Percentiles rank a stretch among this genome's conserved stretches.
phyloP scores from a whole-genome alignment of 352 stramenopile genomes.

The Phytopythium kandeliae region DNA sequence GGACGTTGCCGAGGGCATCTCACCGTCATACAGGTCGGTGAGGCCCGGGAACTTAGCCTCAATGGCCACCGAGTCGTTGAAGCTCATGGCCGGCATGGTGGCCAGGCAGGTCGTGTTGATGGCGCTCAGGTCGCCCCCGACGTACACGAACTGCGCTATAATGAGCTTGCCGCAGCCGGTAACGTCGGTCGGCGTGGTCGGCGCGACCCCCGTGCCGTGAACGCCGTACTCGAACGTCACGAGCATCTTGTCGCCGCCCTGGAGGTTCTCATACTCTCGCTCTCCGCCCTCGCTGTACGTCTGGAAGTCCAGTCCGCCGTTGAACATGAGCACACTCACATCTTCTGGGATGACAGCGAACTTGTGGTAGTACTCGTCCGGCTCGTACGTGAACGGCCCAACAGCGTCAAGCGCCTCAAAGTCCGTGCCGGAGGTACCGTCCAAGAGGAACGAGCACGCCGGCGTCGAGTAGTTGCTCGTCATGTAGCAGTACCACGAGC shows the following conservation, averaged over 20 bases:
- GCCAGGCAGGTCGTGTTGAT: slow-evolving; percentile 34
- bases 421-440: neutral
- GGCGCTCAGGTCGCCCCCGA: slow-evolving; percentile 15
- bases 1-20: neutral
- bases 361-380: slow-evolving; percentile 24
- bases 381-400: slow-evolving; percentile 18
- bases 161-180: slow-evolving; percentile 26
- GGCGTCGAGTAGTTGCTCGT: slow-evolving; percentile 9
- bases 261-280: slow-evolving; percentile 12
- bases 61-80: slow-evolving; percentile 13
- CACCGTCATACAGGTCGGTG: slow-evolving; percentile 3
- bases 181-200: slow-evolving; percentile 21
- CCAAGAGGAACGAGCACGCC: slow-evolving; percentile 5
- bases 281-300: slow-evolving; percentile 16
- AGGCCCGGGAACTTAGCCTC: neutral
- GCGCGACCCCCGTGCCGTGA: slow-evolving; percentile 25
- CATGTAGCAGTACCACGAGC: slow-evolving; percentile 12
- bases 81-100: slow-evolving; percentile 17
- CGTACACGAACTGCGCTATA: slow-evolving; percentile 25
- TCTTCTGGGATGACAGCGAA: slow-evolving; percentile 14
- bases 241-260: slow-evolving; percentile 27
- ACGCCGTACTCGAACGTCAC: slow-evolving; percentile 37
- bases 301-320: slow-evolving; percentile 22
- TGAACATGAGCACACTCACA: slow-evolving; percentile 27
- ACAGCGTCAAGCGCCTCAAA: neutral